Conservation (phyloP, 768 basidiomycete genomes). For the Lentinula lateritia region DNA sequence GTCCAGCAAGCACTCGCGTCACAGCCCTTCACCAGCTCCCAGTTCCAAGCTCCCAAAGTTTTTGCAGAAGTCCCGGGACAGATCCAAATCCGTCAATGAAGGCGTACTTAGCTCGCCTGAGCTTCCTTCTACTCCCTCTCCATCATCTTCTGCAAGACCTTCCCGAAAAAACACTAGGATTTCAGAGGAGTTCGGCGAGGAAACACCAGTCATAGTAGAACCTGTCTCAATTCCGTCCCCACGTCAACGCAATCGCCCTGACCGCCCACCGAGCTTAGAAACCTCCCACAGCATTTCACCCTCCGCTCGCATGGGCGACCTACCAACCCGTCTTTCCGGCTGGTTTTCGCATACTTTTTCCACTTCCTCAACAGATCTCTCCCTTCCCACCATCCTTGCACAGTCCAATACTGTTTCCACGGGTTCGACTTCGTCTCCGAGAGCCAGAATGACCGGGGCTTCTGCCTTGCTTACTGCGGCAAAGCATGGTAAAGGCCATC, state of each 20-base stretch:
- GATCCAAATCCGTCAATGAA: conserved; percentile 48
- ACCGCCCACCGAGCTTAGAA: conserved; percentile 32
- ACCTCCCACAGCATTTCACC: conserved; percentile 47
- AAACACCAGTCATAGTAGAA: conserved; percentile 65
- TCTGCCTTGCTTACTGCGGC: conserved; percentile 59
- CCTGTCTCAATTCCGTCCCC: conserved; percentile 42
- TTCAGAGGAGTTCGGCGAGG: conserved; percentile 26
- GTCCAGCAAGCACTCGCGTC: conserved; percentile 42
- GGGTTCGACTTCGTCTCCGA: conserved; percentile 19
- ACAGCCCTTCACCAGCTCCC: conserved; percentile 34
- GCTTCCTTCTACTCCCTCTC: conserved; percentile 22
- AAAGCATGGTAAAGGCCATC: conserved; percentile 67
- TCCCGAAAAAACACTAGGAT: conserved; percentile 30
- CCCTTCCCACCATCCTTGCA: conserved; percentile 54
- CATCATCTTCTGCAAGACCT: conserved; percentile 21
- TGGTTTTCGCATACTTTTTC: conserved; percentile 80
- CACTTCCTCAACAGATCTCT: conserved; percentile 66
- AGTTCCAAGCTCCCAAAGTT: conserved; percentile 62
- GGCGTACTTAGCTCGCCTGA: conserved; percentile 34
- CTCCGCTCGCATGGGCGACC: conserved; percentile 52
- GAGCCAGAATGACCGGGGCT: conserved; percentile 22
- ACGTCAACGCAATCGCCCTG: conserved; percentile 32
- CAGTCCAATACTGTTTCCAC: conserved; percentile 14
- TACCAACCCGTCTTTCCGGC: conserved; percentile 71
- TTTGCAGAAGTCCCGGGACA: conserved; percentile 59